Base-by-base conservation (phyloP, 2,329 filamentous ascomycete species). In the Verruconis gallopava region DNA sequence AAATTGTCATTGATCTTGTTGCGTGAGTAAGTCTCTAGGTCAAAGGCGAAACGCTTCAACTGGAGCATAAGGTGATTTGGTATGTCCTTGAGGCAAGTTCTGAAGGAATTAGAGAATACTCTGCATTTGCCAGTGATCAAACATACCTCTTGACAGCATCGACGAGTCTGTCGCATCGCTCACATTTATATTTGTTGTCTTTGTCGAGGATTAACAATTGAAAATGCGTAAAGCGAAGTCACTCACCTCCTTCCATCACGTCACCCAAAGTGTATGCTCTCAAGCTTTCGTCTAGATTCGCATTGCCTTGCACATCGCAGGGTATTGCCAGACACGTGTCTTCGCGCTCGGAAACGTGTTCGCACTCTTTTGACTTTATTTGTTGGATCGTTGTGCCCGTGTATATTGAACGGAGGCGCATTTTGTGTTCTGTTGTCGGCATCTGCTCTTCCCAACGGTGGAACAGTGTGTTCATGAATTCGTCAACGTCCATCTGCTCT, bases 161-260 rank as follows among this genome's bases (percentile, higher is more conserved):
- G 13, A 98, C 91, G 52, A 67, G 82, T 9, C 76, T 75, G 47
- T 85, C 83, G 57, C 91, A 98, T 3, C 77, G 81, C 21, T 86
- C 88, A 62, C 91, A 98, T 49, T 93, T 93, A 67, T 96, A 98
- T 63, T 94, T 95, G 66, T 98, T 96, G 53, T 94, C 86, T 80
- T 50, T 38, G 20, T n/a, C n/a, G n/a, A n/a, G n/a, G n/a, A n/a
- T n/a, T n/a, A n/a, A n/a, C n/a, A n/a, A 30, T 11, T 13, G 11
- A 30, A 30, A 30, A 13, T 13, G 25, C n/a, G n/a, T n/a, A n/a
- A n/a, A n/a, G n/a, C n/a, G n/a, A n/a, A n/a, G n/a, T 15, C 13
- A 58, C 70, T 52, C 57, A 75, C 78, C 78, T 49, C 93, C 91
- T 67, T 94, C 85, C 81, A 98, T 88, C 25, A 91, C 78, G 61